Evolutionary conservation across 768 basidiomycete genomes (phyloP).

Genomic region (Lactarius deliciosus): DNA sequence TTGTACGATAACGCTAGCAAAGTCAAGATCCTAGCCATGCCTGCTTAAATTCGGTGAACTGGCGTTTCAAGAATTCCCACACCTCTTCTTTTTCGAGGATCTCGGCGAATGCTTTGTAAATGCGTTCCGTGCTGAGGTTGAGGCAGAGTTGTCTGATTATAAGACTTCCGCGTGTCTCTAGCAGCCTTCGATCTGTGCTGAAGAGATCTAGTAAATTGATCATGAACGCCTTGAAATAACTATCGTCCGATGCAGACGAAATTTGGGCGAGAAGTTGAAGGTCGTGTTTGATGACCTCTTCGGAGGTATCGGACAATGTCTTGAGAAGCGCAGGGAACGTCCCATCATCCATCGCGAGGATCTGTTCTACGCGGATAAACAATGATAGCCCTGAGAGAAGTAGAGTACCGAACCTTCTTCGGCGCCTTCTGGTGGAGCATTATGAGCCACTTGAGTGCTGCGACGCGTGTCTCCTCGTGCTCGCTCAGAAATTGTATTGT

Average conservation of each 20-base stretch:
- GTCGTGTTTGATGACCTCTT: constrained; percentile 97
- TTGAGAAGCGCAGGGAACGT: constrained; percentile 95
- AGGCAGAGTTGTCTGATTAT: constrained; percentile 95
- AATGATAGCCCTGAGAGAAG: neutral
- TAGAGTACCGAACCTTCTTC: constrained; percentile 63
- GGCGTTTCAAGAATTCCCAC: neutral
- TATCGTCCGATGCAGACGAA: constrained; percentile 91
- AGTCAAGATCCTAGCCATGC: constrained; percentile 80
- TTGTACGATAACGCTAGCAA: constrained; percentile 96
- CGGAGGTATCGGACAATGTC: constrained; percentile 93
- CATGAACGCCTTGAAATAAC: constrained; percentile 96
- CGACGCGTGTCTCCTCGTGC: constrained; percentile 93
- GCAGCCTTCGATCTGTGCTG: constrained; percentile 85
- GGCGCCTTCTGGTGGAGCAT: constrained; percentile 99
- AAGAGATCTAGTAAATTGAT: constrained; percentile 91
- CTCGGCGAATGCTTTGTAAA: constrained; percentile 95
- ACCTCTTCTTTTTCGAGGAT: constrained; percentile 98
- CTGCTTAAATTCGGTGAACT: neutral
- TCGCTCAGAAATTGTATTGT: constrained; percentile 95
- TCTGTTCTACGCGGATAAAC: constrained; percentile 47
- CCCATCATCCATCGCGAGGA: constrained; percentile 93
- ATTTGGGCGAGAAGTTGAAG: constrained; percentile 95
- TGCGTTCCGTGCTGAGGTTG: constrained; percentile 91
- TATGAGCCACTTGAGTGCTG: constrained; percentile 94
- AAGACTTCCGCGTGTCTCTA: constrained; percentile 90